Base-by-base conservation (phyloP, 2,329 filamentous ascomycete species). In the Nemania diffusa region DNA sequence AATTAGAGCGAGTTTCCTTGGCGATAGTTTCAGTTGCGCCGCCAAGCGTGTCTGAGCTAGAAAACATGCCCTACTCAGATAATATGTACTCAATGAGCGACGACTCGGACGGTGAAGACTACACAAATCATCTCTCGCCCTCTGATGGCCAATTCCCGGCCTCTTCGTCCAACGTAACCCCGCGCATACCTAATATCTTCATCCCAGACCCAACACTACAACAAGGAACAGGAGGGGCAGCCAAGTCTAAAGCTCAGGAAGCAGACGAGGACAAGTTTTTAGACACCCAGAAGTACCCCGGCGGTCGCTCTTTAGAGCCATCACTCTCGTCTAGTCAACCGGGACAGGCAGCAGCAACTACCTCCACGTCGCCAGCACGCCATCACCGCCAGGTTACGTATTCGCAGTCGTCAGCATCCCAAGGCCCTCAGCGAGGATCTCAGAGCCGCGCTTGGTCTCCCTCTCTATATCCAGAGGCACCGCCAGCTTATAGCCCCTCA, bases 71-170 rank as follows among this genome's bases (percentile, higher is more conserved):
- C n/a, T 83, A 84, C 75, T 81, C 83, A 27, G 83, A 85, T 74
- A 80, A 83, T 69, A 75, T 84, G 68, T 83, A 84, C 77, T 82
- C 81, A 65, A 78, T 76, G 68, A 73, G 75, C 59, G 79, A 76
- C 64, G 71, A 74, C 46, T 70, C 72, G 44, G 75, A 77, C 61
- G 65, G 64, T 60, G 72, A 80, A 22, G 73, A 76, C 60, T 77
- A 80, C 62, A 77, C 78, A 46, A 71, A 78, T 58, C 71, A 78
- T 20, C 76, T 85, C 63, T 86, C 84, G 32, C 84, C 84, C 44
- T 81, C 83, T n/a, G 83, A 87, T 67, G 84, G 84, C 40, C 85
- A 85, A 79, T 86, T 86, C 73, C 79, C 80, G 72, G 77, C 80
- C 17, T 79, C 80, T 13, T 81, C 80, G 29, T 79, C 78, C 50